These are phyloP conservation scores for Geotrichum citri-aurantii DNA, from an alignment of 1,139 yeast species.

Conservation along the genomic window DNA sequence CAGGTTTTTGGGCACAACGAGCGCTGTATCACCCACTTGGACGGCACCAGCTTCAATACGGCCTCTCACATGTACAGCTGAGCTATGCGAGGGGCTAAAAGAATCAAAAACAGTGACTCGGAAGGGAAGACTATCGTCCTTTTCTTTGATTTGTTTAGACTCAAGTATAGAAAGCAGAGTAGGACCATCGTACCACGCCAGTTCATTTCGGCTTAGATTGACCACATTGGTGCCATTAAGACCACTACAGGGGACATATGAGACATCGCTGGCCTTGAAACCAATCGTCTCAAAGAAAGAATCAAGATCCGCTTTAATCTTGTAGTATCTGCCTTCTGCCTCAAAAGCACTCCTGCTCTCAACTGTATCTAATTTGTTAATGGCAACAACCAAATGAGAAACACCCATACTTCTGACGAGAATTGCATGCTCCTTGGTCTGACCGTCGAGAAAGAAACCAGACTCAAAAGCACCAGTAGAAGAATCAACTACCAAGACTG, in stretches of 20 bases:
- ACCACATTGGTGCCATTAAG: conserved; percentile 77
- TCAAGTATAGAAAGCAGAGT: conserved; percentile 55
- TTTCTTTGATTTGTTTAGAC: conserved; percentile 22
- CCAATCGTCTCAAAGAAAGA: conserved; percentile 60
- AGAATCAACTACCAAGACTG: conserved; percentile 70
- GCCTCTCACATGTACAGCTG: conserved; percentile 52
- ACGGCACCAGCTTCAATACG: conserved; percentile 69
- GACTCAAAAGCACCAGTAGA: conserved; percentile 82
- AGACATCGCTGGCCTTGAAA: conserved; percentile 45
- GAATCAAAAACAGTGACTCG: conserved; percentile 42
- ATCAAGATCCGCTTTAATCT: conserved; percentile 52
- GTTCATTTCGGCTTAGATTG: conserved; percentile 33
- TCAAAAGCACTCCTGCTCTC: conserved; percentile 45
- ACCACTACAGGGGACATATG: conserved; percentile 83
- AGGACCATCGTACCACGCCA: conserved; percentile 61
- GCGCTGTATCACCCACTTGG: conserved; percentile 69
- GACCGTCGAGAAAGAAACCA: conserved; percentile 83
- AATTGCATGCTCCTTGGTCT: conserved; percentile 88
- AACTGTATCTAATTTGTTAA: conserved; percentile 80
- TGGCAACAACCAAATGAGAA: conserved; percentile 65
- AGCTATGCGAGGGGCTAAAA: conserved; percentile 30
- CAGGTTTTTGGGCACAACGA: conserved; percentile 48
- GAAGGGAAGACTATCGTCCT: conserved; percentile 33
- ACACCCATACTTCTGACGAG: conserved; percentile 81
- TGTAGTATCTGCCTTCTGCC: conserved; percentile 53